Evolutionary conservation across 2,329 filamentous ascomycete genomes (phyloP).

Genomic region (Penicillium carneum): DNA sequence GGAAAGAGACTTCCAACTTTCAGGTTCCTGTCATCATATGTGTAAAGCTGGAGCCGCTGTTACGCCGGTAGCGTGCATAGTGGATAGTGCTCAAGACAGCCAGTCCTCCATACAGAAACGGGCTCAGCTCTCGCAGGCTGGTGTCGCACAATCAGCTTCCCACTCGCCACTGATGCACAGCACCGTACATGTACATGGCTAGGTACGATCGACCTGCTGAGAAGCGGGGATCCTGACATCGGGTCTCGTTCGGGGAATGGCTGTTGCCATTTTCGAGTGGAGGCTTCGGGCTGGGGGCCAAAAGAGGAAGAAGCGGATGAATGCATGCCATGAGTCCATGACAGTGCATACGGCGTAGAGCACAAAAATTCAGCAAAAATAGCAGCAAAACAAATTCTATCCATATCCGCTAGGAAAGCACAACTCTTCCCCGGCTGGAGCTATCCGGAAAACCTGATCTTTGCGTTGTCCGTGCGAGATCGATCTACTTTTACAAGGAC

Average conservation of each 20-base stretch:
- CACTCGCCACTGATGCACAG: neutral
- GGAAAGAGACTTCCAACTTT: neutral
- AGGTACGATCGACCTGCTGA: slow-evolving; percentile 14
- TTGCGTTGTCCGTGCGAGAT: slow-evolving; percentile 5
- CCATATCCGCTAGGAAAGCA: neutral
- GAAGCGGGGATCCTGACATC: slow-evolving; percentile 5
- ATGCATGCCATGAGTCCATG: neutral
- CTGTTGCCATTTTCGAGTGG: neutral
- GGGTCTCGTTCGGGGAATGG: neutral
- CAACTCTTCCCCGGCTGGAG: slow-evolving; percentile 1
- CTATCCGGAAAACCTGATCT: neutral
- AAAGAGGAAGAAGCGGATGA: slow-evolving; percentile 10
- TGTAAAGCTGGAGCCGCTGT: neutral
- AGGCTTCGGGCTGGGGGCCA: neutral
- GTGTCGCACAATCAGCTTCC: neutral
- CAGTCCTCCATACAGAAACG: neutral
- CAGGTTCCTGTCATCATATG: neutral
- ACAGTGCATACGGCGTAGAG: slow-evolving; percentile 1
- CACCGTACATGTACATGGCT: neutral
- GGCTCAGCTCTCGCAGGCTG: neutral
- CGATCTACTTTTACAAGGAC: neutral
- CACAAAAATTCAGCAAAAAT: neutral
- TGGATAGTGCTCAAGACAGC: slow-evolving; percentile 5
- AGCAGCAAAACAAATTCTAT: neutral
- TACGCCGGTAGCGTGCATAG: slow-evolving; percentile 6